These are phyloP conservation scores for Ophiostoma piceae DNA, from an alignment of 2,329 filamentous ascomycete genomes.

Conservation along the genomic window DNA sequence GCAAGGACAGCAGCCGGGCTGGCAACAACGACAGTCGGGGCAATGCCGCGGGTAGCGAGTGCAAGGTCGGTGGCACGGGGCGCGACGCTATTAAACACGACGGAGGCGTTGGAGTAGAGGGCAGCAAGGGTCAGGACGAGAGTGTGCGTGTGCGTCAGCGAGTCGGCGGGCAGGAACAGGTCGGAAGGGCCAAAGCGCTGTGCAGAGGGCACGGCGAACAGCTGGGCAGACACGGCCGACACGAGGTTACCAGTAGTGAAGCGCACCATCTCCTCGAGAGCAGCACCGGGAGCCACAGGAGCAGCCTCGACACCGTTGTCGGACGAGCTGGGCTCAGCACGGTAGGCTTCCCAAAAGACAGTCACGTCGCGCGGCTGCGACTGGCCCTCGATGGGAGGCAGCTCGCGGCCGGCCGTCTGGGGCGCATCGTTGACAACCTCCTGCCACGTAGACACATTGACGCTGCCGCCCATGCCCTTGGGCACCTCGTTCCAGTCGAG, in stretches of 20 bases:
- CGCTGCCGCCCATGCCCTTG: constrained; percentile 63
- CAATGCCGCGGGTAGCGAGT: constrained; percentile 66
- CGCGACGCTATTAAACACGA: constrained; percentile 85
- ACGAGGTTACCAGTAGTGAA: constrained; percentile 81
- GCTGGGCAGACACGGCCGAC: constrained; percentile 74
- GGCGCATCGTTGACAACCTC: constrained; percentile 73
- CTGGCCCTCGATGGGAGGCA: constrained; percentile 59
- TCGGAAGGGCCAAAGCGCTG: constrained; percentile 72
- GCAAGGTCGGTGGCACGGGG: constrained; percentile 65
- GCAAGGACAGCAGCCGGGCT: constrained; percentile 67
- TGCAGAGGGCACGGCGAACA: constrained; percentile 66
- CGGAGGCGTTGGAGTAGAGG: constrained; percentile 74
- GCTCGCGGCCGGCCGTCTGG: constrained; percentile 50
- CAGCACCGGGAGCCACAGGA: constrained; percentile 30
- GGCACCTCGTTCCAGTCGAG: constrained; percentile 94
- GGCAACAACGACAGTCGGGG: constrained; percentile 77
- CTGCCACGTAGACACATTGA: constrained; percentile 89
- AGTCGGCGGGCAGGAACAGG: constrained; percentile 77
- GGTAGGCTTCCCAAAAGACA: constrained; percentile 55
- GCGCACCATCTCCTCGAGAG: constrained; percentile 65
- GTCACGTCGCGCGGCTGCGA: constrained; percentile 52
- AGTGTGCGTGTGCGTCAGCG: constrained; percentile 72
- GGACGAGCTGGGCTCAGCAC: constrained; percentile 29
- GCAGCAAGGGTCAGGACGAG: constrained; percentile 75
- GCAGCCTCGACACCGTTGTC: not conserved